These are phyloP conservation scores for Aspergillus jensenii DNA, from an alignment of 2,329 filamentous ascomycete genomes.

Conservation along the genomic window DNA sequence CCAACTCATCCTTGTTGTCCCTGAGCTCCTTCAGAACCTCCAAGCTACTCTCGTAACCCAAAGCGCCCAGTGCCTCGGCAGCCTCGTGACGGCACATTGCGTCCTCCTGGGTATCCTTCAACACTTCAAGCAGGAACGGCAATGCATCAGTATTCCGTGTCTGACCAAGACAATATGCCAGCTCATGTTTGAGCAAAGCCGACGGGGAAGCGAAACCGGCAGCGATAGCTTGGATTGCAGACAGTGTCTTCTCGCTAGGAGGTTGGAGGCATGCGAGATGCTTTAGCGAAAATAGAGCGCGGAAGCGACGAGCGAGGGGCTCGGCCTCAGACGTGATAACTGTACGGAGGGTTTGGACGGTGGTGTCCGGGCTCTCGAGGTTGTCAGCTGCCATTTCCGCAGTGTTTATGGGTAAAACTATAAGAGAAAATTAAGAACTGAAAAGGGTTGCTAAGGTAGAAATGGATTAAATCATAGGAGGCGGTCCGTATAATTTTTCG, in stretches of 20 bases:
- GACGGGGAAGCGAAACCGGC: slow-evolving; percentile 82
- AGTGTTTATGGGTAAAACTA: not conserved
- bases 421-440: not conserved
- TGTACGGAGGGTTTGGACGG: slow-evolving; percentile 56
- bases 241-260: slow-evolving; percentile 57
- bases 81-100: slow-evolving; percentile 96
- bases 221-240: slow-evolving; percentile 77
- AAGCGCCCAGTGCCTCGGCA: slow-evolving; percentile 86
- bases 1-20: slow-evolving; percentile 72
- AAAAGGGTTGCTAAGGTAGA: not conserved
- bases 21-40: slow-evolving; percentile 70
- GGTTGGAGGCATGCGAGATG: slow-evolving; percentile 73
- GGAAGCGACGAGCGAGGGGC: slow-evolving; percentile 84
- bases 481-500: slow-evolving; percentile 21
- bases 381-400: slow-evolving; percentile 33
- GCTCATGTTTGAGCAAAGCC: slow-evolving; percentile 89
- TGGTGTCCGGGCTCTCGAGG: slow-evolving; percentile 29
- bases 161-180: slow-evolving; percentile 96
- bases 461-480: not conserved
- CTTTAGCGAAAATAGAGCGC: slow-evolving; percentile 96
- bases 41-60: slow-evolving; percentile 74
- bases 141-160: slow-evolving; percentile 75
- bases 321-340: slow-evolving; percentile 77
- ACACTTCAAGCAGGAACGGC: slow-evolving; percentile 68
- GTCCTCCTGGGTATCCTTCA: slow-evolving; percentile 80